phyloP scores from a whole-genome alignment of 768 basidiomycete genomes.

The Kwoniella botswanensis region DNA sequence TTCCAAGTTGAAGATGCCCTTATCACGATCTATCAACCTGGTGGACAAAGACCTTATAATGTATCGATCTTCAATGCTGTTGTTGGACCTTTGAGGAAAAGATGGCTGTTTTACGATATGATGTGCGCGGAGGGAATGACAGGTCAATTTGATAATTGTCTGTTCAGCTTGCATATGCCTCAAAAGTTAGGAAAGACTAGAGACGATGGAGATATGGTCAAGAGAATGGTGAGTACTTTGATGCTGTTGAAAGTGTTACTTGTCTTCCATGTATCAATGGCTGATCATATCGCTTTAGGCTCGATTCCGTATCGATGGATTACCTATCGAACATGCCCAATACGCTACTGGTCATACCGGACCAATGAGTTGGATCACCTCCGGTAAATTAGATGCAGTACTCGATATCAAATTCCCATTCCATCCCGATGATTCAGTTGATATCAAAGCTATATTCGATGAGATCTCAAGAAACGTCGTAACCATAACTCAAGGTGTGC shows the following conservation, averaged over 20 bases:
- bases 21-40: constrained; percentile 92
- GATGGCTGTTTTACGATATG: constrained; percentile 95
- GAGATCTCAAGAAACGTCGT: constrained; percentile 88
- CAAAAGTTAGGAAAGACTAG: constrained; percentile 85
- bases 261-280: background rate
- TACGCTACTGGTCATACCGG: constrained; percentile 76
- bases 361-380: constrained; percentile 96
- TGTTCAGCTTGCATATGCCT: constrained; percentile 88
- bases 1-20: constrained; percentile 91
- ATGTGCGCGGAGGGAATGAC: constrained; percentile 92
- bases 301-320: constrained; percentile 93
- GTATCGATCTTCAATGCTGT: constrained; percentile 83
- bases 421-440: constrained; percentile 70
- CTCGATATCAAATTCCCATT: constrained; percentile 96
- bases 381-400: constrained; percentile 94
- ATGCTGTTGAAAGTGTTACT: background rate
- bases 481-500: constrained; percentile 53
- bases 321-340: constrained; percentile 94
- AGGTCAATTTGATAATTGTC: constrained; percentile 95
- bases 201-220: constrained; percentile 84
- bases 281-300: constrained; percentile 64
- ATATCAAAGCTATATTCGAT: constrained; percentile 80
- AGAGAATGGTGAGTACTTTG: constrained; percentile 72
- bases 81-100: constrained; percentile 79
- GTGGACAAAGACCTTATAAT: constrained; percentile 75